phyloP scores from a whole-genome alignment of 140 eudicot species.

The Flaveria floridana region DNA sequence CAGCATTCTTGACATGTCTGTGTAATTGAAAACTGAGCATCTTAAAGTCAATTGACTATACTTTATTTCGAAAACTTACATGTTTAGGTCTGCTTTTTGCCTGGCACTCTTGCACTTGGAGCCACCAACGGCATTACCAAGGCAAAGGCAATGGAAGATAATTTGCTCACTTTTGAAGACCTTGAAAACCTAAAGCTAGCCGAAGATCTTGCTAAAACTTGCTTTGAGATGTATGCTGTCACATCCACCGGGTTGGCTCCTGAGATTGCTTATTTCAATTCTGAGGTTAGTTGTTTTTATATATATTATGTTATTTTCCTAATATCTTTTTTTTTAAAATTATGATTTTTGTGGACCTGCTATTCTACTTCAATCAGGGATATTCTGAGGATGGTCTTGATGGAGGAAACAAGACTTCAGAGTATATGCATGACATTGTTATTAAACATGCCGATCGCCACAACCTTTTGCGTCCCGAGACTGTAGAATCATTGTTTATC shows the following conservation, averaged over 20 bases:
- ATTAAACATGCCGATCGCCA: constrained; percentile 91
- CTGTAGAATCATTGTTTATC: constrained; percentile 81
- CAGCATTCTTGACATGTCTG: constrained; percentile 15
- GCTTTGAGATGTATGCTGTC: constrained; percentile 80
- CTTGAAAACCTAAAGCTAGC: constrained; percentile 87
- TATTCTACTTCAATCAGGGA: constrained; percentile 49
- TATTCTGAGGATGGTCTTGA: constrained; percentile 60
- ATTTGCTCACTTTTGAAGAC: constrained; percentile 69
- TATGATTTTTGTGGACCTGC: background rate
- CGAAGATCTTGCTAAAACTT: constrained; percentile 87
- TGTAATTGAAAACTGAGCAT: constrained; percentile 10
- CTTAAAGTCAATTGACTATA: constrained; percentile 4
- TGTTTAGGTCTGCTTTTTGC: constrained; percentile 78
- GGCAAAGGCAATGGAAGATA: constrained; percentile 64
- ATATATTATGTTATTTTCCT: background rate
- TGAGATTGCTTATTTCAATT: constrained; percentile 75
- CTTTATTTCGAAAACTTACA: constrained; percentile 1
- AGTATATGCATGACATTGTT: constrained; percentile 71
- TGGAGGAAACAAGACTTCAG: constrained; percentile 84
- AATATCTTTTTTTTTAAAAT: background rate
- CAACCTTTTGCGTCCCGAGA: constrained; percentile 95
- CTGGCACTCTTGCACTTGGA: constrained; percentile 97
- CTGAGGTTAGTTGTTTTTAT: constrained; percentile 53
- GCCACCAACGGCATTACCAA: constrained; percentile 83
- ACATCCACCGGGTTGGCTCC: constrained; percentile 97